A percentile compares a stretch with the other conserved stretches of the same genome.
phyloP scores from a whole-genome alignment of 2,329 filamentous ascomycete genomes.

The Aspergillus japonicus region DNA sequence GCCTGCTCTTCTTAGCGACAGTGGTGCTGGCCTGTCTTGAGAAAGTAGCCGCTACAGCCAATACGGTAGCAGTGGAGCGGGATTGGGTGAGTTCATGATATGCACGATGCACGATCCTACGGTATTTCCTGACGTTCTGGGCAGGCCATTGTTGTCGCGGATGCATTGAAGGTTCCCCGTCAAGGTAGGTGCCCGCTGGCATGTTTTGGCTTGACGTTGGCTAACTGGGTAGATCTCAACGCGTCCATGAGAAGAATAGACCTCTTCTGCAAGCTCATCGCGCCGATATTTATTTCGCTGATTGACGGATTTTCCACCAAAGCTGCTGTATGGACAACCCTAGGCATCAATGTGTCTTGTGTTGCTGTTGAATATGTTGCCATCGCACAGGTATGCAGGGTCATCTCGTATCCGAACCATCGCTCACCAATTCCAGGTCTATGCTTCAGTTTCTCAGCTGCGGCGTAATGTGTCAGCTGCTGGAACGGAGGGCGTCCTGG shows the following conservation, averaged over 20 bases:
- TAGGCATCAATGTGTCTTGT: slow-evolving; percentile 45
- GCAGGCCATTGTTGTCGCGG: slow-evolving; percentile 34
- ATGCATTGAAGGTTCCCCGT: slow-evolving; percentile 38
- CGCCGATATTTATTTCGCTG: slow-evolving; percentile 53
- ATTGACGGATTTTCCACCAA: slow-evolving; percentile 46
- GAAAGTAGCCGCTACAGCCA: slow-evolving; percentile 64
- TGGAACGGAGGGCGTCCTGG: not conserved
- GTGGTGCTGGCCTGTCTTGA: slow-evolving; percentile 64
- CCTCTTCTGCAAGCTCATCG: slow-evolving; percentile 56
- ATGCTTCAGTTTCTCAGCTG: slow-evolving; percentile 22
- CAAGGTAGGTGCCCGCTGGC: slow-evolving; percentile 35
- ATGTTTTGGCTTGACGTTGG: not conserved
- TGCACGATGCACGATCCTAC: not conserved
- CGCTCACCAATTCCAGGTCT: slow-evolving; percentile 14
- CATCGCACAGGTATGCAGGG: slow-evolving; percentile 35
- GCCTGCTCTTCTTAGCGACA: slow-evolving; percentile 34
- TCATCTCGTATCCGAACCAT: not conserved
- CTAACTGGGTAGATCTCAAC: slow-evolving; percentile 42
- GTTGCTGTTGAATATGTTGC: slow-evolving; percentile 43
- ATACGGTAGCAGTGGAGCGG: slow-evolving; percentile 66
- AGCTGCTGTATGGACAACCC: slow-evolving; percentile 49
- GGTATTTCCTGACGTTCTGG: not conserved
- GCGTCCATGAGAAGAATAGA: slow-evolving; percentile 59
- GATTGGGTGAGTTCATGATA: slow-evolving; percentile 57
- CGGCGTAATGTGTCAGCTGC: slow-evolving; percentile 2